A percentile compares a stretch with the other conserved stretches of the same genome.
Conservation (phyloP, 2,329 filamentous ascomycete species). For the Fusarium clavum region DNA sequence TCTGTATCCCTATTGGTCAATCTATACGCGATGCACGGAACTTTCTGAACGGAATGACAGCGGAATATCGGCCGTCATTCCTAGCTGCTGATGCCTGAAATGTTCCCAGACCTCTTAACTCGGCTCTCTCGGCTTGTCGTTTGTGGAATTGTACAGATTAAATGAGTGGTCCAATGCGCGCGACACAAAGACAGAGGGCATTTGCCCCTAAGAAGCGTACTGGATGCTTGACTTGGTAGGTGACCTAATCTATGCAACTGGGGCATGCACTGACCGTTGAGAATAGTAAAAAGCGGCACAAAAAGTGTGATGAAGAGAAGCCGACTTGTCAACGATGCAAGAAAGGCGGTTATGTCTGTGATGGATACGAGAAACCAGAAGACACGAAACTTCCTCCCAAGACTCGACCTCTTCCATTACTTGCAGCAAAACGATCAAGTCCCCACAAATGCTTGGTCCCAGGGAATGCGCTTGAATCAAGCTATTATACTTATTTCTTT, state of each 20-base stretch:
- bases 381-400: too few relatives aligned
- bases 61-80: not conserved
- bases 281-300: slow-evolving; percentile 13
- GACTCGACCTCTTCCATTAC: too few relatives aligned
- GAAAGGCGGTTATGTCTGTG: slow-evolving; percentile 18
- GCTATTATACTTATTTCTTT: slow-evolving; percentile 17
- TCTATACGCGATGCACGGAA: slow-evolving; percentile 8
- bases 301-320: slow-evolving; percentile 16
- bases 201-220: slow-evolving; percentile 17
- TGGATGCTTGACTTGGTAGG: slow-evolving; percentile 16
- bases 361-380: slow-evolving; percentile 2
- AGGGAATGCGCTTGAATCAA: not conserved
- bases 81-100: too few relatives aligned
- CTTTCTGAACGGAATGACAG: not conserved
- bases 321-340: slow-evolving; percentile 13
- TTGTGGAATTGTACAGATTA: not conserved
- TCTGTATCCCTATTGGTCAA: not conserved
- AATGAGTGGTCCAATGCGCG: slow-evolving; percentile 4
- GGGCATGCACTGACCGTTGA: not conserved
- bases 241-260: not conserved
- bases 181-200: not conserved
- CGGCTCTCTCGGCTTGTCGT: not conserved
- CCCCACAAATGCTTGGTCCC: too few relatives aligned
- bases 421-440: too few relatives aligned
- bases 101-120: not conserved